A percentile compares a stretch with the other conserved stretches of the same genome.
Conservation (phyloP, 441 rosid species). For the Jatropha podagrica region DNA sequence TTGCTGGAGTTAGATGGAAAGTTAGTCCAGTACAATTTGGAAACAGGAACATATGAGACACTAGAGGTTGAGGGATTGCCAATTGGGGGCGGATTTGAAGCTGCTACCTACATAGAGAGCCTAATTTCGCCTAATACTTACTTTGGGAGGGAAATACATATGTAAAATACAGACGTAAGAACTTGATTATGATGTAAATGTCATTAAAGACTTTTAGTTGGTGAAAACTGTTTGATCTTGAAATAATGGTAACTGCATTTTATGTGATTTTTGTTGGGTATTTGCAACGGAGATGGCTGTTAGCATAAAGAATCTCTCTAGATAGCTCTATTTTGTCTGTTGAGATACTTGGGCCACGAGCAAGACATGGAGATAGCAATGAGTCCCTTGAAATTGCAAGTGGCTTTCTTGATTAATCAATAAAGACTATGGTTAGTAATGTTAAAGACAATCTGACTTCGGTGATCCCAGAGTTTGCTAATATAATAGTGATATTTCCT, state of each 20-base stretch:
- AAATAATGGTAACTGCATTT: no score
- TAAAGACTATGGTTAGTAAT: background rate
- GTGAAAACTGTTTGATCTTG: background rate
- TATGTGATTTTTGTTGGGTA: no score
- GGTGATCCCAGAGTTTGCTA: background rate
- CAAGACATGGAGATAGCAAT: background rate
- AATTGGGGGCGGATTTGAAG: conserved; percentile 36
- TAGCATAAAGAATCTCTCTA: background rate
- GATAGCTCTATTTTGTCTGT: background rate
- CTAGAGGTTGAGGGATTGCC: conserved; percentile 32
- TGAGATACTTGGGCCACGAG: background rate
- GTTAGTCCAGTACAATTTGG: conserved; percentile 36
- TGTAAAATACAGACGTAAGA: no score
- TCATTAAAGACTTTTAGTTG: background rate
- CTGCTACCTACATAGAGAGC: conserved; percentile 41
- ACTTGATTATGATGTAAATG: no score
- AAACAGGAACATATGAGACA: conserved; percentile 11
- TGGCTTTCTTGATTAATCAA: background rate
- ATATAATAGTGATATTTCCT: background rate
- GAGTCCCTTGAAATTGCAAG: background rate
- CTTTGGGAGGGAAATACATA: background rate
- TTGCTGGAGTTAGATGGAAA: conserved; percentile 38
- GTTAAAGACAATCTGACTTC: background rate
- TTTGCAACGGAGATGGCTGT: no score
- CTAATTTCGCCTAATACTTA: conserved; percentile 40